phyloP scores from a whole-genome alignment of 768 basidiomycete genomes.

The Tylopilus intermedius region DNA sequence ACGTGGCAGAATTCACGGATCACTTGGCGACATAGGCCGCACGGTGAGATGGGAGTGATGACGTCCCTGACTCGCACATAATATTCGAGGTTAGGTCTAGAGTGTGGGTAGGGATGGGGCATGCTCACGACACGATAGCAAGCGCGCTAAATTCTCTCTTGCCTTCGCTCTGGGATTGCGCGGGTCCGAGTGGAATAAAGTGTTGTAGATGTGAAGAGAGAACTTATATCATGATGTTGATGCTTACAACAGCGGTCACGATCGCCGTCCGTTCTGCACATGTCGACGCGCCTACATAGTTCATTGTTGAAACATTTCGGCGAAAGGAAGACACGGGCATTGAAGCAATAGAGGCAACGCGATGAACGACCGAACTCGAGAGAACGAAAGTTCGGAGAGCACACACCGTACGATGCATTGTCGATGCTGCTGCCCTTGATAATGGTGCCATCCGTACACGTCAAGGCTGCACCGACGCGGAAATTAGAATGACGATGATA shows the following conservation, averaged over 20 bases:
- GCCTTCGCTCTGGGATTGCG: slow-evolving; percentile 66
- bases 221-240: too few relatives aligned
- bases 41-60: slow-evolving; percentile 68
- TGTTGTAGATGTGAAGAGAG: background rate
- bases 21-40: slow-evolving; percentile 91
- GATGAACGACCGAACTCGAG: background rate
- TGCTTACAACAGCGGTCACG: slow-evolving; percentile 79
- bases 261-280: slow-evolving; percentile 92
- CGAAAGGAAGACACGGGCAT: background rate
- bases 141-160: slow-evolving; percentile 62
- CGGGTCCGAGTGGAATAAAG: background rate
- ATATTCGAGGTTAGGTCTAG: background rate
- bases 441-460: slow-evolving; percentile 62
- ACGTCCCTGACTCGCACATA: slow-evolving; percentile 58
- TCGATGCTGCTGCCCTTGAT: slow-evolving; percentile 88
- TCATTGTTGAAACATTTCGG: background rate
- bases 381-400: background rate
- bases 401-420: slow-evolving; percentile 83
- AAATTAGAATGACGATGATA: slow-evolving; percentile 89
- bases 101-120: too few relatives aligned
- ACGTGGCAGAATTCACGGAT: slow-evolving; percentile 78
- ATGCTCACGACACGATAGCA: slow-evolving; percentile 68
- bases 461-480: slow-evolving; percentile 82
- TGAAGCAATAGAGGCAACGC: background rate
- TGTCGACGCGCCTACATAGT: slow-evolving; percentile 68